Base-by-base conservation (phyloP, 345 rosid species). In the Dipteronia dyeriana region DNA sequence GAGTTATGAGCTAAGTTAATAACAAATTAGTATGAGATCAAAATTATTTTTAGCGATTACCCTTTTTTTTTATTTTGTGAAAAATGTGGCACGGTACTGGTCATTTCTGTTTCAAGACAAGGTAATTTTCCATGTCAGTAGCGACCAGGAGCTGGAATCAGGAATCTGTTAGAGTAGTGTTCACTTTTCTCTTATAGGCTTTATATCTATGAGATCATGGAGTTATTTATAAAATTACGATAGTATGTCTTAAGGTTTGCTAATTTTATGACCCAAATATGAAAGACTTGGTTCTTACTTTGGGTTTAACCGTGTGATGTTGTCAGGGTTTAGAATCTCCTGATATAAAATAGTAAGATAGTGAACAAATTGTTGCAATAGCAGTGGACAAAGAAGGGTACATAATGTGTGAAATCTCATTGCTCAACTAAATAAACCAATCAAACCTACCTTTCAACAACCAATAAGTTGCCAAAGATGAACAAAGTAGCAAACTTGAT, bases 401-500 rank as follows among this genome's bases (percentile, higher is more conserved):
- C 54, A 67, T 23, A 57, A 60, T 8, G 43, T 0, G 71, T 3
- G 2, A 43, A 20, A 56, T 25, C 57, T 59, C 53, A 66, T 25
- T n/a, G 6, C n/a, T 17, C 19, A 67, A 75, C 19, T 17, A 45
- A 63, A 29, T 54, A 20, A 49, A 16, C 45, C 53, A 39, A 47
- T 66, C 41, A 63, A 56, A 76, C 87, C 76, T 81, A 94, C 98
- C 99, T 94, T 86, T 98, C 97, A 66, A 94, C 92, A 63, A 97
- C 97, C 60, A 94, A 81, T 54, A 96, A 82, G 80, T 96, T 94
- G 75, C 99, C 98, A 54, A 92, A 86, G 70, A 97, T 92, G 90
- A 96, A 96, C 81, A 96, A 86, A 20, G 94, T 63, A 4, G 98
- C 97, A 79, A 93, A 96, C 78, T 94, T 94, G 83, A 94, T 88